Evolutionary conservation across 2,329 filamentous ascomycete genomes (phyloP), one percentile per base, ranked within the genome.

Genomic region (Phaeosphaeriaceae sp.): DNA sequence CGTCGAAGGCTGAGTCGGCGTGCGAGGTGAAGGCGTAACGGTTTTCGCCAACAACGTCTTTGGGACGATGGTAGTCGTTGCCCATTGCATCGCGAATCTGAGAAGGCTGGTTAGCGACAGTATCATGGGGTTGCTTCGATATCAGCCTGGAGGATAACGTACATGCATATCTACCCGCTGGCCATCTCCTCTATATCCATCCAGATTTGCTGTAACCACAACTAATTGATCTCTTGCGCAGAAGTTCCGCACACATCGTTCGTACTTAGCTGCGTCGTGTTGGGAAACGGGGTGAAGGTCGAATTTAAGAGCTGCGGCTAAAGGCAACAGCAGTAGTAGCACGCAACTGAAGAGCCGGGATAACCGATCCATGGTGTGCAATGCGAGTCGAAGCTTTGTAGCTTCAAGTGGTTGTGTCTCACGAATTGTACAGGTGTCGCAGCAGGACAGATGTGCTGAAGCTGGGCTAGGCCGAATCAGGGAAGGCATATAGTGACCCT

Each of bases 201-300:
- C 85, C 48, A 96, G 83, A 51, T 86, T 96, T 46, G 92, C 90
- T 48, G 93, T 97, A 44, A 99, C 93, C 28, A 97, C 93, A 34
- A 99, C 94, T 60, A 99, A 80, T 58, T 94, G 96, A 71, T 97
- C 92, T 76, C 86, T 89, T 54, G 85, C 83, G 60, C 97, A 92
- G 75, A 97, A 99, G 80, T 99, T 99, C 74, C 93, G 86, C 75
- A 99, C 89, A 79, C 94, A 99, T 79, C 93, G 85, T 78, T 93
- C 89, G 70, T 87, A 84, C 68, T 82, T 85, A 37, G 75, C 74
- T 54, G 80, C 79, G 65, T 87, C 85, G 73, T 83, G 81, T 54
- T 83, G 80, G 43, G 78, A 76, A 59, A 86, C 83, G 36, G 92
- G 90, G 66, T 84, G 77, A 54, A 99, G 85, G 68, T 99, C 94